A percentile compares a stretch with the other conserved stretches of the same genome.
These are phyloP conservation scores for Lecanicillium sp. DNA, from an alignment of 2,329 filamentous ascomycete genomes.

Conservation along the genomic window DNA sequence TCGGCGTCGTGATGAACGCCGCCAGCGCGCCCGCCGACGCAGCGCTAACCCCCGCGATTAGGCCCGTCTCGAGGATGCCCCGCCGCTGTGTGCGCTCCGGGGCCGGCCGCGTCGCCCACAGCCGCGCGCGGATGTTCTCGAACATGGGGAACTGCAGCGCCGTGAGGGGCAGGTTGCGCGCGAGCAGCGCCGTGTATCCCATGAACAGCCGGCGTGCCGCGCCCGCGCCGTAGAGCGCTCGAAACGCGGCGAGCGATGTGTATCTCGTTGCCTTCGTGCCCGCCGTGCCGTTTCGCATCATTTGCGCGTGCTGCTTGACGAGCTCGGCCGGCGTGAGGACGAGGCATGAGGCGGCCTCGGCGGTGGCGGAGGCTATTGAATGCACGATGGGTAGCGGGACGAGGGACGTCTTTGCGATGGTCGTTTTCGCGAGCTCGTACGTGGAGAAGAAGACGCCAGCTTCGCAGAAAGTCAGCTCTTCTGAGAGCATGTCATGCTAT, in stretches of 20 bases:
- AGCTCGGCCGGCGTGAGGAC: constrained; percentile 87
- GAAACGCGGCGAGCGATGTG: constrained; percentile 44
- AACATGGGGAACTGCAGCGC: constrained; percentile 86
- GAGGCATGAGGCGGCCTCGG: constrained; percentile 78
- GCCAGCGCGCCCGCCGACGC: constrained; percentile 68
- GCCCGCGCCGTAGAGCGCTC: constrained; percentile 46
- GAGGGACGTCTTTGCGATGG: constrained; percentile 47
- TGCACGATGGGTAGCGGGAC: constrained; percentile 67
- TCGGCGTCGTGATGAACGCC: constrained; percentile 77
- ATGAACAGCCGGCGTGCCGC: constrained; percentile 53
- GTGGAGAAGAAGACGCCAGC: constrained; percentile 86
- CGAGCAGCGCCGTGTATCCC: constrained; percentile 76
- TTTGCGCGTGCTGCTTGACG: constrained; percentile 90
- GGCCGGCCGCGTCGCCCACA: constrained; percentile 36
- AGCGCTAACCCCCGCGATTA: constrained; percentile 68
- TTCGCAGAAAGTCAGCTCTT: too few species aligned
- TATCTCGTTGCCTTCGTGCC: constrained; percentile 22
- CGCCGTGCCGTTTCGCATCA: constrained; percentile 44
- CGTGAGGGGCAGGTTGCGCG: constrained; percentile 80
- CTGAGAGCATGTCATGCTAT: too few species aligned
- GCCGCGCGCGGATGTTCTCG: constrained; percentile 57
- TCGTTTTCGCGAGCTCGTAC: constrained; percentile 70
- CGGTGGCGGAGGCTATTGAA: constrained; percentile 64
- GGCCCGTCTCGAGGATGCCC: constrained; percentile 56
- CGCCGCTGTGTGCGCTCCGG: constrained; percentile 21